A percentile compares a stretch with the other conserved stretches of the same genome.
Conservation (phyloP, 805 yeast species). For the Kodamaea sagamina region DNA sequence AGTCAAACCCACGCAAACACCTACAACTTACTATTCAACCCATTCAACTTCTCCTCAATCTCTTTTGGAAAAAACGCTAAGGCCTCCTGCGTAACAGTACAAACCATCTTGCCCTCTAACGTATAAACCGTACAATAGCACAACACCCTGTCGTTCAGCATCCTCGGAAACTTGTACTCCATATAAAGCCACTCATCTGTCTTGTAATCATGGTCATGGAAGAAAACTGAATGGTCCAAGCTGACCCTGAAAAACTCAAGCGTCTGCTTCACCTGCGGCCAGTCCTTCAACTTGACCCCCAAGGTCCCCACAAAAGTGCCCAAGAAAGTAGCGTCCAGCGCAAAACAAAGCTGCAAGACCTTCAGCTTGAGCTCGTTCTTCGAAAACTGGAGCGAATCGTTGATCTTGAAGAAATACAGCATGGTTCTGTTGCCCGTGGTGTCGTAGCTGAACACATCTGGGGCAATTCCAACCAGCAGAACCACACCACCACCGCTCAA, state of each 20-base stretch:
- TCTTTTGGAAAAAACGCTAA: slow-evolving; percentile 18
- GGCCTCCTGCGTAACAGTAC: slow-evolving; percentile 38
- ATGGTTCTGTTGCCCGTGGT: slow-evolving; percentile 19
- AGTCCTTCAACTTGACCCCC: slow-evolving; percentile 17
- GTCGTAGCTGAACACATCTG: slow-evolving; percentile 4
- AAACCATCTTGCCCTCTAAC: slow-evolving; percentile 30
- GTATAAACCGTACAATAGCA: slow-evolving; percentile 29
- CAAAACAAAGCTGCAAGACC: slow-evolving; percentile 24
- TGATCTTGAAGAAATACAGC: slow-evolving; percentile 34
- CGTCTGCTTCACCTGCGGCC: slow-evolving; percentile 7
- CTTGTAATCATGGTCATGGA: slow-evolving; percentile 39
- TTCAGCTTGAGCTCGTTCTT: slow-evolving; percentile 22
- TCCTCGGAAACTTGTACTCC: slow-evolving; percentile 33
- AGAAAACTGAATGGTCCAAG: slow-evolving; percentile 38
- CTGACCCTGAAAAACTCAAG: slow-evolving; percentile 37
- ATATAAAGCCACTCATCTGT: slow-evolving; percentile 38
- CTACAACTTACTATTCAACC: slow-evolving; percentile 8
- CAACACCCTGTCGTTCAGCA: slow-evolving; percentile 38
- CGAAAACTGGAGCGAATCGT: slow-evolving; percentile 30
- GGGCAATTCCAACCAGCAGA: slow-evolving; percentile 6
- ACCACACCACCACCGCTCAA: slow-evolving; percentile 8
- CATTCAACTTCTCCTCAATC: slow-evolving; percentile 9
- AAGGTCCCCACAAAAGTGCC: slow-evolving; percentile 29
- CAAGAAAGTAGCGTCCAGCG: slow-evolving; percentile 36
- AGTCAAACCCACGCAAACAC: too few relatives aligned